These are phyloP conservation scores for Pleurotus tuoliensis DNA, from an alignment of 768 basidiomycete species.

Conservation along the genomic window DNA sequence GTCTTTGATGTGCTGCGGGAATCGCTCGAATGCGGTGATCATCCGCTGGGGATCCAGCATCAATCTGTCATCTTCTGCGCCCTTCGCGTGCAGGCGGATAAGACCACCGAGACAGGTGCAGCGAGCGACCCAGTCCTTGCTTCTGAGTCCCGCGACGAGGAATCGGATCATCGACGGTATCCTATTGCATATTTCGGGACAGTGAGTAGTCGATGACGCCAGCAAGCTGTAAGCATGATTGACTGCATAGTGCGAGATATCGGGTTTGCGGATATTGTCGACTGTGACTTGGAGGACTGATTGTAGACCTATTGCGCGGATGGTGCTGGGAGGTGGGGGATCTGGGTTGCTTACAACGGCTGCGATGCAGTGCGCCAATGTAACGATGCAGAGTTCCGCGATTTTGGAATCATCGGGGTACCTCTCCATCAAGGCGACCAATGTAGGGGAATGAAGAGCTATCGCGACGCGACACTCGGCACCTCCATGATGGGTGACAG, in stretches of 20 bases:
- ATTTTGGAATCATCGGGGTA: constrained; percentile 44
- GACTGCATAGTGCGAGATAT: constrained; percentile 36
- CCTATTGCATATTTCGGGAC: constrained; percentile 37
- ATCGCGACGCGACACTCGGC: constrained; percentile 44
- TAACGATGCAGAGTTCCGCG: constrained; percentile 47
- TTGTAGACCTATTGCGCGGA: constrained; percentile 39
- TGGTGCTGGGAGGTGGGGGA: constrained; percentile 32
- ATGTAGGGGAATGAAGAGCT: constrained; percentile 36
- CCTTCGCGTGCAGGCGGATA: constrained; percentile 42
- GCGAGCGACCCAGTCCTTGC: constrained; percentile 49
- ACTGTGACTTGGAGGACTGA: constrained; percentile 40
- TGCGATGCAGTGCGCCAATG: constrained; percentile 47
- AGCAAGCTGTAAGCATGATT: constrained; percentile 52
- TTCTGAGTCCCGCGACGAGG: constrained; percentile 52
- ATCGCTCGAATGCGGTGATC: constrained; percentile 34
- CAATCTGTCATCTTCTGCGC: constrained; percentile 41
- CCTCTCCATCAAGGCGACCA: constrained; percentile 44
- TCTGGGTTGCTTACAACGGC: constrained; percentile 34
- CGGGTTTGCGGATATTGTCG: constrained; percentile 39
- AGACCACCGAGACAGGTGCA: constrained; percentile 50
- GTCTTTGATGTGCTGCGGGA: constrained; percentile 43
- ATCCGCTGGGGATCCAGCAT: constrained; percentile 47
- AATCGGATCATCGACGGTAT: constrained; percentile 43
- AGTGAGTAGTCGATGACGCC: constrained; percentile 38
- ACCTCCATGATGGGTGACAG: constrained; percentile 62